phyloP scores from a whole-genome alignment of 345 rosid genomes.

The Salix exigua region DNA sequence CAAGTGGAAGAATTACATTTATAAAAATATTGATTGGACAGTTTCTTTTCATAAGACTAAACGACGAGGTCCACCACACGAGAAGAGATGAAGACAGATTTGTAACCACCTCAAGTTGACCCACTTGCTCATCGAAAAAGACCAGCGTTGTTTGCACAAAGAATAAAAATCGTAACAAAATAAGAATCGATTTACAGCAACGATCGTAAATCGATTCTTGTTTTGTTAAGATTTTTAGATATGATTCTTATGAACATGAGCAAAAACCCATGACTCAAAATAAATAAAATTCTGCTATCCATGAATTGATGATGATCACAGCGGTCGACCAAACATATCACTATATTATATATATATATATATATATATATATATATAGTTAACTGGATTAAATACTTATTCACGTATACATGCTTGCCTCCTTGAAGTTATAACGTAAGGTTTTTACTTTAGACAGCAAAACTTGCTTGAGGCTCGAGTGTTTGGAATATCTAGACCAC shows the following conservation, averaged over 20 bases:
- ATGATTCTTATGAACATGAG: not conserved
- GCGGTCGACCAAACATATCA: no score
- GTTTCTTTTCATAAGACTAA: conserved; percentile 5
- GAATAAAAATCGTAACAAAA: not conserved
- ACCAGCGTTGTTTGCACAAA: not conserved
- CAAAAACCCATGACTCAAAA: not conserved
- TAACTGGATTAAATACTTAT: not conserved
- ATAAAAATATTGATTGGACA: not conserved
- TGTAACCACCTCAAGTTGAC: not conserved
- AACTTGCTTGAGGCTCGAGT: not conserved
- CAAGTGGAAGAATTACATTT: not conserved
- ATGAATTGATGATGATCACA: no score
- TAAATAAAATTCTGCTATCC: no score
- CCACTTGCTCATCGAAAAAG: not conserved
- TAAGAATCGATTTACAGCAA: not conserved
- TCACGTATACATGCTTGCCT: not conserved
- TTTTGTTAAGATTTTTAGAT: no score
- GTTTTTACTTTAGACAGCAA: not conserved
- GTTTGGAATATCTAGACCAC: not conserved
- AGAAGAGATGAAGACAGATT: conserved; percentile 9
- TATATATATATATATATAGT: no score
- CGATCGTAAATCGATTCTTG: no score
- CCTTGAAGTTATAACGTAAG: not conserved
- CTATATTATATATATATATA: no score
- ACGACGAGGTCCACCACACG: not conserved